Conservation (phyloP, 148 eudicot genomes). For the Selenicereus undatus region DNA sequence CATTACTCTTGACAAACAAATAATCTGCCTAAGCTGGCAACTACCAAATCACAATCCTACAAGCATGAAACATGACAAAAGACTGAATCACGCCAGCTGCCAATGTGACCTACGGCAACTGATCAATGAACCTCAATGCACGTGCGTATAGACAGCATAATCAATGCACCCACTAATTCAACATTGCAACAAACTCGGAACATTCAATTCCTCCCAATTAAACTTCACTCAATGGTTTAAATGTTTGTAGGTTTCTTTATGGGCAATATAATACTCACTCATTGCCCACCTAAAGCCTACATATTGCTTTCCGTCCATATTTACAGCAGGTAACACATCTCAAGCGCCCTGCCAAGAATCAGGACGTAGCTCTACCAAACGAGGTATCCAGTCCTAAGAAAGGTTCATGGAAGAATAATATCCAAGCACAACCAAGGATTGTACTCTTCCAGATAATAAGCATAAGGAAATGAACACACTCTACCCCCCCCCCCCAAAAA, state of each 20-base stretch:
- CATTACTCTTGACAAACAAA: background rate
- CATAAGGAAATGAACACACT: background rate
- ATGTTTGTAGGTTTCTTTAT: slow-evolving; percentile 54
- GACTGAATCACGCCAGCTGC: background rate
- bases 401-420: background rate
- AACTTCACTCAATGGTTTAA: background rate
- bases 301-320: slow-evolving; percentile 51
- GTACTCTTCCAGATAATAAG: background rate
- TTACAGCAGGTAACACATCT: slow-evolving; percentile 56
- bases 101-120: background rate
- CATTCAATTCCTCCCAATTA: slow-evolving; percentile 2
- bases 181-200: background rate
- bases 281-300: slow-evolving; percentile 62
- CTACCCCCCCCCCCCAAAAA: too few species aligned
- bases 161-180: background rate
- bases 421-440: background rate
- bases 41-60: background rate
- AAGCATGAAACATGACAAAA: background rate
- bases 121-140: background rate
- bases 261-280: slow-evolving; percentile 28
- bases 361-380: slow-evolving; percentile 34
- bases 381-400: background rate
- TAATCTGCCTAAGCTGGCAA: background rate
- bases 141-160: background rate
- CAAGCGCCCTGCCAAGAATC: slow-evolving; percentile 54